Base-by-base conservation (phyloP, 2,329 filamentous ascomycete species). In the Hirsutella thompsonii region DNA sequence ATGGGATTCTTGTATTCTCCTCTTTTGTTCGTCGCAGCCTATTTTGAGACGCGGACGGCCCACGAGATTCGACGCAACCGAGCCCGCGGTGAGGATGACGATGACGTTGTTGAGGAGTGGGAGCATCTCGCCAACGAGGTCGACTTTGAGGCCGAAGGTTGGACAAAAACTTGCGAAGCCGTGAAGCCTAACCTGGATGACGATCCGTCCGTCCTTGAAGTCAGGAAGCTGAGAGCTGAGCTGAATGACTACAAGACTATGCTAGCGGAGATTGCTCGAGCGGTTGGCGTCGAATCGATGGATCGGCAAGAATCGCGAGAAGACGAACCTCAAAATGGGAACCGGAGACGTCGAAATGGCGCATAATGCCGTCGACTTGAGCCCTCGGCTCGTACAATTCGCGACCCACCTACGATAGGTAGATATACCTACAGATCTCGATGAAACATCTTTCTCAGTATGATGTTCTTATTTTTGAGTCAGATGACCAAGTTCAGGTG, bases 21-120 rank as follows among this genome's bases (percentile, higher is more conserved):
- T 0, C 63, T 96, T 0, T 71, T 98, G 0, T 54, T 94, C 8
- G 63, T 90, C 9, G 87, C 87, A 0, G 88, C 89, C 0, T 74
- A 72, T 46, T 68, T 83, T 38, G 86, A 92, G 60, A 76, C 71
- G 11, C 69, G 70, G 11, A 71, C 72, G 6, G 86, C 86, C 0
- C 67, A 69, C 29, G 68, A 67, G 3, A 86, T 95, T 35, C 71
- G 70, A 20, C 69, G 67, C 42, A 96, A 96, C 57, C 72, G 92
- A 1, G 73, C 72, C 14, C 67, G 83, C 14, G 87, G 89, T 32
- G 89, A 95, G 49, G 82, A 82, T 3, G 92, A 98, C 49, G 92
- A 98, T 50, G 88, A 95, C 49, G 78, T 78, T 1, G 64, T 83
- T 8, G 83, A 96, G 55, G 90, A 95, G 57, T 98, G 92, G 92